A percentile compares a stretch with the other conserved stretches of the same genome.
Conservation (phyloP, 805 yeast genomes). For the Lachancea quebecensis region DNA sequence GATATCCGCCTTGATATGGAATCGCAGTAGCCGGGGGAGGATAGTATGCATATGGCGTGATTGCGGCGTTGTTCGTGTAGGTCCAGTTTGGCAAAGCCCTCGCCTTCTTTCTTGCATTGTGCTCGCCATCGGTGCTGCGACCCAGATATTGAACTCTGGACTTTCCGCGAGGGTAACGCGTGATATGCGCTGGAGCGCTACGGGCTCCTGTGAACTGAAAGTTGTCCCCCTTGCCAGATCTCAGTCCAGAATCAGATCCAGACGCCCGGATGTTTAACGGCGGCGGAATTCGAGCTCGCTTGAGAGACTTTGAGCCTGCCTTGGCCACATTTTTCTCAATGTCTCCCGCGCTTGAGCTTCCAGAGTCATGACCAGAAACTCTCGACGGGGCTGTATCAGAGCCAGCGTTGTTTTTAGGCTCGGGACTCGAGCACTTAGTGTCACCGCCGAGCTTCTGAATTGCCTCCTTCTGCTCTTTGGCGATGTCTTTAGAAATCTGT, state of each 20-base stretch:
- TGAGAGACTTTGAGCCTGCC: conserved; percentile 14
- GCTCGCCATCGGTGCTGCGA: conserved; percentile 1
- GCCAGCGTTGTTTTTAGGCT: neutral
- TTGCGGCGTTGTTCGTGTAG: conserved; percentile 1
- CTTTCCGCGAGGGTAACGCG: conserved; percentile 19
- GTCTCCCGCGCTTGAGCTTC: neutral
- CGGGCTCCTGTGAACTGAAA: conserved; percentile 7
- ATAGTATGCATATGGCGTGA: conserved; percentile 4
- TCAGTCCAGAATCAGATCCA: neutral
- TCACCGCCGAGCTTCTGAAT: conserved; percentile 9
- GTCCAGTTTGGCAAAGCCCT: neutral
- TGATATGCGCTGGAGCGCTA: conserved; percentile 24
- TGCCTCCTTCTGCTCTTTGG: conserved; percentile 18
- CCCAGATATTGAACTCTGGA: conserved; percentile 29
- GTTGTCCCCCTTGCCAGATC: neutral
- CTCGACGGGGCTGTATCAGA: neutral
- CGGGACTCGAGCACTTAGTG: neutral
- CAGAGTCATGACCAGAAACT: neutral
- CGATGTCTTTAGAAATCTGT: conserved; percentile 22
- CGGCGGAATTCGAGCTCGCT: conserved; percentile 23
- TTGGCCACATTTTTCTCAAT: neutral
- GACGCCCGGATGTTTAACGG: conserved; percentile 16
- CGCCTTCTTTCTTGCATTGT: neutral
- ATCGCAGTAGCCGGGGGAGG: conserved; percentile 2
- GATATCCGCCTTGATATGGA: conserved; percentile 3